These are phyloP conservation scores for Dothistroma pini DNA, from an alignment of 2,329 filamentous ascomycete genomes.

Conservation along the genomic window DNA sequence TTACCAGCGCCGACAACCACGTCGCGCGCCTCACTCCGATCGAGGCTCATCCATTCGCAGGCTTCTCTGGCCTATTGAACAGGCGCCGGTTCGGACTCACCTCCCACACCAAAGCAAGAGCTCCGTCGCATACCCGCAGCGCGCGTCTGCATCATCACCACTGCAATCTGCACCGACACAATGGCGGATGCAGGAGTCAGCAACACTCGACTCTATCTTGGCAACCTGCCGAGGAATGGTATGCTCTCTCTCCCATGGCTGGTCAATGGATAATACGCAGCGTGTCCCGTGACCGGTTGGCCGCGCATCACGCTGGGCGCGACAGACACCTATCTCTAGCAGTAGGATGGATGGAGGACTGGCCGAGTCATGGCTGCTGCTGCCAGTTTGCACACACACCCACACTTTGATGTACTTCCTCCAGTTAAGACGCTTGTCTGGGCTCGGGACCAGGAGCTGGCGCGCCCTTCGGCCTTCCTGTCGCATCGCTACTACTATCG, in stretches of 20 bases:
- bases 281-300: constrained; percentile 23
- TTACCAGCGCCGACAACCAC: neutral
- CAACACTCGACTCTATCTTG: constrained; percentile 13
- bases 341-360: constrained; percentile 17
- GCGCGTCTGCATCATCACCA: neutral
- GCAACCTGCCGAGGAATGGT: constrained; percentile 96
- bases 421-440: constrained; percentile 10
- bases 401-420: constrained; percentile 1
- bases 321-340: constrained; percentile 10
- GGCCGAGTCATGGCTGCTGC: constrained; percentile 19
- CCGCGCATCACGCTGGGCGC: constrained; percentile 16
- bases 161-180: neutral
- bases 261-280: constrained; percentile 25
- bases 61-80: neutral
- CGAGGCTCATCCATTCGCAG: neutral
- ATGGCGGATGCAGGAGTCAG: constrained; percentile 6
- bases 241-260: constrained; percentile 44
- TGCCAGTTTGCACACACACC: neutral
- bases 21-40: constrained; percentile 1
- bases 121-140: constrained; percentile 4
- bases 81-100: constrained; percentile 1
- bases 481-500: constrained; percentile 9
- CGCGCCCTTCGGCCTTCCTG: constrained; percentile 16
- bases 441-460: constrained; percentile 31
- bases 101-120: neutral